phyloP scores from a whole-genome alignment of 2,329 filamentous ascomycete species.

The Trichoderma asperellum region DNA sequence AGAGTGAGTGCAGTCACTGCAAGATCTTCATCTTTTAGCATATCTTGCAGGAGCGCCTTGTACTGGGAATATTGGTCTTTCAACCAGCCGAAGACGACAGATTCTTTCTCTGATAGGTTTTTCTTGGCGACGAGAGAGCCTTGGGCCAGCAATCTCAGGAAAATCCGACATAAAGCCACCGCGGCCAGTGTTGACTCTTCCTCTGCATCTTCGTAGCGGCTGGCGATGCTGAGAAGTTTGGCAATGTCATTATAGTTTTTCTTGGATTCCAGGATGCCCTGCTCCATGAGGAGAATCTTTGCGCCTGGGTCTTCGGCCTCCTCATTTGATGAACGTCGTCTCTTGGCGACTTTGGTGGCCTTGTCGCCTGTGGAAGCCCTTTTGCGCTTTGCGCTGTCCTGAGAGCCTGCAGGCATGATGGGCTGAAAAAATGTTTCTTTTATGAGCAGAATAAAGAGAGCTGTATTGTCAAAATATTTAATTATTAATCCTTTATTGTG shows the following conservation, averaged over 20 bases:
- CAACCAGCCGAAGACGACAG: slow-evolving; percentile 76
- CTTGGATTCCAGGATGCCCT: slow-evolving; percentile 80
- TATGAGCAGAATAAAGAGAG: background rate
- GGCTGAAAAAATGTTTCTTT: slow-evolving; percentile 12
- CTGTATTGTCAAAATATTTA: background rate
- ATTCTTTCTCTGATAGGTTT: slow-evolving; percentile 71
- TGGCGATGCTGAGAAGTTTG: slow-evolving; percentile 64
- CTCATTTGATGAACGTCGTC: slow-evolving; percentile 52
- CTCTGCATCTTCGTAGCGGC: slow-evolving; percentile 51
- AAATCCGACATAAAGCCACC: slow-evolving; percentile 83
- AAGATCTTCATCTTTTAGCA: slow-evolving; percentile 66
- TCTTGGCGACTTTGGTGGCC: slow-evolving; percentile 49
- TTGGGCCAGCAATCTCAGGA: slow-evolving; percentile 76
- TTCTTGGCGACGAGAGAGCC: slow-evolving; percentile 71
- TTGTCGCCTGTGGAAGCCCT: slow-evolving; percentile 46
- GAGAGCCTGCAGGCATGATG: slow-evolving; percentile 22
- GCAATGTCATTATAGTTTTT: slow-evolving; percentile 93
- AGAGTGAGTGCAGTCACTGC: slow-evolving; percentile 75
- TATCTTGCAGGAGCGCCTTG: slow-evolving; percentile 61
- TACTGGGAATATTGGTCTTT: slow-evolving; percentile 75
- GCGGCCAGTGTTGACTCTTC: slow-evolving; percentile 68
- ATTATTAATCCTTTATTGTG: background rate
- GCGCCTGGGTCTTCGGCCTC: slow-evolving; percentile 60
- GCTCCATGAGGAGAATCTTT: slow-evolving; percentile 75
- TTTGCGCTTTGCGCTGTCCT: slow-evolving; percentile 56